Evolutionary conservation across 83 land plant genomes (phyloP), one percentile per base, ranked within the genome.

Genomic region (Diphasiastrum complanatum): DNA sequence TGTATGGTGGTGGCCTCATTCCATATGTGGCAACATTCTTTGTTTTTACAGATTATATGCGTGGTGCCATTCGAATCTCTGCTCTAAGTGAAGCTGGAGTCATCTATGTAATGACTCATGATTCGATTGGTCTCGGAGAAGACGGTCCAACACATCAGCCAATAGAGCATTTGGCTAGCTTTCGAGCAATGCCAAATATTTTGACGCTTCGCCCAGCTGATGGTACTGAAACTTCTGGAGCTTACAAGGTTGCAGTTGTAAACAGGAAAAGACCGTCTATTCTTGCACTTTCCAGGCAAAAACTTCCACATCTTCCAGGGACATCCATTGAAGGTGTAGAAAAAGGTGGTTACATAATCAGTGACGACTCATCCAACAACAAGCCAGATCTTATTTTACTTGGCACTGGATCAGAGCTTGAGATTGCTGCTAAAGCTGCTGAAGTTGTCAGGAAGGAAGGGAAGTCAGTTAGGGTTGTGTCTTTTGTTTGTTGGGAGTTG

Each of bases 61-160:
- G 43, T 8, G 43, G 43, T 38, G 43, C 43, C 8, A 38, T 38
- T 8, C 43, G 43, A 8, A 38, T 38, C 43, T 38, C 43, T 8
- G 43, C 43, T 14, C 43, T 38, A 8, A 8, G 43, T 38, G 43
- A 38, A 38, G 43, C 43, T 38, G 43, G 43, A 8, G 43, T 38
- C 8, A 38, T 38, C 14, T 38, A 38, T 38, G 43, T 38, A 38
- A 38, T 38, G 43, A 38, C 43, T 14, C 43, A 38, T 38, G 43
- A 38, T 38, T 38, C 43, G 14, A 38, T 38, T 8, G 43, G 43
- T 8, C 43, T 38, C 14, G n/a, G n/a, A n/a, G n/a, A n/a, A n/a
- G n/a, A n/a, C n/a, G n/a, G n/a, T n/a, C n/a, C n/a, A n/a, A n/a
- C 43, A 38, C 43, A 38, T 38, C 43, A 38, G 43, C 43, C 43